Percentiles rank a stretch among this genome's conserved stretches.
Conservation (phyloP, 345 rosid species). For the Eutrema heterophyllum region DNA sequence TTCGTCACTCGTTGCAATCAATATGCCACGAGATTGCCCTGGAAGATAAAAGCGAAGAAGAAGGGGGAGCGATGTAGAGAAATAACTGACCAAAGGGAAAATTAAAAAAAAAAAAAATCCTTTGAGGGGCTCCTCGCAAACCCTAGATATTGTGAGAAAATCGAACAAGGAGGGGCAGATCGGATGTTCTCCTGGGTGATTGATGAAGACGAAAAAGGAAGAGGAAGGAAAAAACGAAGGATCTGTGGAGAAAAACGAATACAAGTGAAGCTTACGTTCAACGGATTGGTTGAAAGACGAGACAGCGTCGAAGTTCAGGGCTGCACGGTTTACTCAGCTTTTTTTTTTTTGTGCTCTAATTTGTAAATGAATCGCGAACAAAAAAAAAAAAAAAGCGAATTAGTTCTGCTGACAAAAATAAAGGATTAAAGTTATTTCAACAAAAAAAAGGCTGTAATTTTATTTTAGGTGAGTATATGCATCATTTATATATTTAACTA, state of each 20-base stretch:
- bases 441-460: no score
- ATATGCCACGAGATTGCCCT: neutral
- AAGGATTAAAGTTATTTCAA: no score
- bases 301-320: slow-evolving; percentile 27
- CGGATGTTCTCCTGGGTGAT: neutral
- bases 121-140: neutral
- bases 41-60: neutral
- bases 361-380: neutral
- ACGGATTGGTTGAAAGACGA: slow-evolving; percentile 26
- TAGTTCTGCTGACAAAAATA: no score
- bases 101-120: neutral
- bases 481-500: no score
- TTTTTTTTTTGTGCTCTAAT: neutral
- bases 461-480: no score
- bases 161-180: slow-evolving; percentile 7
- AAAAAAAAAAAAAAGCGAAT: no score
- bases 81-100: slow-evolving; percentile 5
- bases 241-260: neutral
- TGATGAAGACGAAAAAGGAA: neutral
- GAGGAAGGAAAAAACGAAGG: slow-evolving; percentile 4
- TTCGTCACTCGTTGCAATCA: neutral
- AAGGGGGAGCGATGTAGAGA: neutral
- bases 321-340: slow-evolving; percentile 26
- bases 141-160: slow-evolving; percentile 32
- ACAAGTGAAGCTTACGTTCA: slow-evolving; percentile 26